These are phyloP conservation scores for Pseudozyma sp. DNA, from an alignment of 1,284 basidiomycete genomes.

Conservation along the genomic window DNA sequence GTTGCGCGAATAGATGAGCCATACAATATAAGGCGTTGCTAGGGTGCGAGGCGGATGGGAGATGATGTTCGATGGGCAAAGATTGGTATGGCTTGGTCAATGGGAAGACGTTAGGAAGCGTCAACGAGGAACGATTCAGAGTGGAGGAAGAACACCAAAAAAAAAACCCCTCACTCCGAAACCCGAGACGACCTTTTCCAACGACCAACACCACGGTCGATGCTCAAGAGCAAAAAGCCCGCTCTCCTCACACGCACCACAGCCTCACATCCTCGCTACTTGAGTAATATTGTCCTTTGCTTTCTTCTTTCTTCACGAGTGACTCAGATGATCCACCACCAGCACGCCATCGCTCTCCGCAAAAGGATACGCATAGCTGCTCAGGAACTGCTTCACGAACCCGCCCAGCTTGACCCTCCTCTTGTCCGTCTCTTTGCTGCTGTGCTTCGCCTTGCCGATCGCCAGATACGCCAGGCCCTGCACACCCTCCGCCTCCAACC, in stretches of 20 bases:
- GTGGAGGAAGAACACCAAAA: conserved; percentile 10
- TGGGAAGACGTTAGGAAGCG: background rate
- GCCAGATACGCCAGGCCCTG: conserved; percentile 79
- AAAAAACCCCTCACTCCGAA: conserved; percentile 8
- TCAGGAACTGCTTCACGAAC: conserved; percentile 87
- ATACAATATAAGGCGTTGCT: no score
- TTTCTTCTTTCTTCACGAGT: conserved; percentile 9
- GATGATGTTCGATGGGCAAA: background rate
- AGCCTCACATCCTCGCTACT: background rate
- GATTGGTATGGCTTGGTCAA: background rate
- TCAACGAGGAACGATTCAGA: background rate
- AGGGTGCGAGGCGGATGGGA: no score
- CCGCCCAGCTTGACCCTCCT: conserved; percentile 85
- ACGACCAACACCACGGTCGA: no score
- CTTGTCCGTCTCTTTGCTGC: conserved; percentile 81
- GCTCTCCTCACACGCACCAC: background rate
- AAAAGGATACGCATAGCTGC: conserved; percentile 88
- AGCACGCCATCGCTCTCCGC: conserved; percentile 89
- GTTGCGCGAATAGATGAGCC: background rate
- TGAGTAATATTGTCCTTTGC: conserved; percentile 15
- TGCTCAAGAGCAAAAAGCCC: no score
- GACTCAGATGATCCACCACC: conserved; percentile 78
- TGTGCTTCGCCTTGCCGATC: conserved; percentile 95
- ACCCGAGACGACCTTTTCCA: background rate
- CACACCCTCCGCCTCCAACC: conserved; percentile 85